Evolutionary conservation across 2,329 filamentous ascomycete species (phyloP), one percentile per base, ranked within the genome.

Genomic region (Aspergillus uvarum): DNA sequence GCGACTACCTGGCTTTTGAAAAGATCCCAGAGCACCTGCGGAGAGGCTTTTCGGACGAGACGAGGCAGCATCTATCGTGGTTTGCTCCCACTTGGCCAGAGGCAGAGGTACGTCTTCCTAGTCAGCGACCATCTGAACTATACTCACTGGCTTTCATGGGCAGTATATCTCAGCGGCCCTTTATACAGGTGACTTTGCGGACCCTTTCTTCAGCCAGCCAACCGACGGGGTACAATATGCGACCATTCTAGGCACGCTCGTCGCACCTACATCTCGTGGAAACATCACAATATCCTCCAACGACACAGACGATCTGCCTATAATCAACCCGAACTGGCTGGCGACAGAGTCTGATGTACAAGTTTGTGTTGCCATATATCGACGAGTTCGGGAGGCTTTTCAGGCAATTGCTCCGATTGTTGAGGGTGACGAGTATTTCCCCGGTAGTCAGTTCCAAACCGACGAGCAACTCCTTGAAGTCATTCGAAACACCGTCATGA

Each of bases 261-360:
- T 72, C 35, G 65, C 79, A 0, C 77, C 80, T 4, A 68, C 77
- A 0, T 82, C 80, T 1, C 77, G 79, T 0, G 81, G 81, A 7
- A 81, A 75, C 62, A 70, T 83, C 4, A 80, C 76, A 0, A 75
- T 83, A 32, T 57, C 50, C 10, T 73, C 71, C 2, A 56, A 51
- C 2, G 61, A 72, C 50, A 71, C 64, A 19, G 61, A 65, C 0
- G 74, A 77, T 21, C 65, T 68, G 1, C 81, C 82, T 0, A 64
- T 78, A 12, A 78, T 83, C 59, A 73, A 82, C 61, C 78, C 80
- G 1, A 80, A 80, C 62, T 84, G 77, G 74, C 69, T 84, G 1
- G 70, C 70, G 2, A 71, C 77, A 10, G 73, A 75, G 8, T 70
- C 74, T 1, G 82, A 85, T 47, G 64, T 75, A 24, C 77, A 81